phyloP scores from a whole-genome alignment of 78 protist species.

The Cavenderia fasciculata region DNA sequence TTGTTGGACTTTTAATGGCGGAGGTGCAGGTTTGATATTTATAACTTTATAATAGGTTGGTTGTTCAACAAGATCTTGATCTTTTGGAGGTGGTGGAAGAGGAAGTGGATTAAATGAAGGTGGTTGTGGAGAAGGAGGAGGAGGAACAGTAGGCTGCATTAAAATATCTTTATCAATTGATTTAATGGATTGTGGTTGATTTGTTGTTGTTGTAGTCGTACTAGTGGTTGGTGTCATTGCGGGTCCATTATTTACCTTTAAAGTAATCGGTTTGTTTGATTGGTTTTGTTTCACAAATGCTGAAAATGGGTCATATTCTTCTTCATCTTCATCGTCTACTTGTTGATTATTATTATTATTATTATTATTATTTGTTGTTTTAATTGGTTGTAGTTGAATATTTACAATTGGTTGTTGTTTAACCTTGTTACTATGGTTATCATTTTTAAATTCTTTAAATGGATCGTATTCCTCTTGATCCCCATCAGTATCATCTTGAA shows the following conservation, averaged over 20 bases:
- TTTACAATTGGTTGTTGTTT: too few species aligned
- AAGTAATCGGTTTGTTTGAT: background rate
- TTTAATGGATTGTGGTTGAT: background rate
- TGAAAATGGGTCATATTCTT: slow-evolving; percentile 56
- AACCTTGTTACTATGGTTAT: background rate
- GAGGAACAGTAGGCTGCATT: background rate
- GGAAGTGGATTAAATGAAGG: background rate
- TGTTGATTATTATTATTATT: background rate
- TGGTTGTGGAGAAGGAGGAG: background rate
- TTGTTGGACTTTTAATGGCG: slow-evolving; percentile 1
- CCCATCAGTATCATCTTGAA: too few species aligned
- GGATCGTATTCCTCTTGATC: too few species aligned
- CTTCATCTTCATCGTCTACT: slow-evolving; percentile 15
- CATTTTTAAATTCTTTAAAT: too few species aligned
- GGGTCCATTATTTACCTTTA: too few species aligned
- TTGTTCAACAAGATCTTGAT: background rate
- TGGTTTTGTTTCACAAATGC: slow-evolving; percentile 21
- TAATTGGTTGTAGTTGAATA: background rate
- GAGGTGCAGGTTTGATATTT: background rate
- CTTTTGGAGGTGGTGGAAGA: background rate
- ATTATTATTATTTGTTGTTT: background rate
- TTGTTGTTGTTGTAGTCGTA: background rate
- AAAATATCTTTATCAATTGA: too few species aligned
- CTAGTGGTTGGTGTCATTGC: background rate
- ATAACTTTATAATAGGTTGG: slow-evolving; percentile 23